These are phyloP conservation scores for Heritiera fomes DNA, from an alignment of 345 rosid species.

Conservation along the genomic window DNA sequence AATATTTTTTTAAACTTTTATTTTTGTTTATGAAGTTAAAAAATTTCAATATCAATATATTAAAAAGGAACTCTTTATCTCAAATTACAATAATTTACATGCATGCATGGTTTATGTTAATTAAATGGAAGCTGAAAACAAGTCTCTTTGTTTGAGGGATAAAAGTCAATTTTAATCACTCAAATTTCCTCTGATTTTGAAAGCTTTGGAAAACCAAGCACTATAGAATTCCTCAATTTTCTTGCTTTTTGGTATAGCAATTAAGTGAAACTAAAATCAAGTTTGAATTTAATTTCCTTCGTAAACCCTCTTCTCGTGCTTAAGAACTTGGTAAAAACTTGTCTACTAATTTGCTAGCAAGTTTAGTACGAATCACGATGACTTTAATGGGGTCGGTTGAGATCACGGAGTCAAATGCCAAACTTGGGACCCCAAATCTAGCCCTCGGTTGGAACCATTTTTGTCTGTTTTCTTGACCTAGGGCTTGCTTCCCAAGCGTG, in stretches of 20 bases:
- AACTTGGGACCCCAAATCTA: constrained; percentile 58
- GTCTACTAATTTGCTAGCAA: constrained; percentile 38
- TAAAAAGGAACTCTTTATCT: no score
- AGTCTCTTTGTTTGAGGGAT: constrained; percentile 24
- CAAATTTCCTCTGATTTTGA: constrained; percentile 36
- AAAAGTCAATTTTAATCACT: constrained; percentile 44
- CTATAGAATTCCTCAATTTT: constrained; percentile 48
- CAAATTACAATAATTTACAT: no score
- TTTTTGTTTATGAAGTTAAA: no score
- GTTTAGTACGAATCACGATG: constrained; percentile 22
- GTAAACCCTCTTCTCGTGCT: constrained; percentile 13
- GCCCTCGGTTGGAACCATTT: constrained; percentile 51
- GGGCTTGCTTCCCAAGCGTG: constrained; percentile 35
- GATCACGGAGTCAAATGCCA: constrained; percentile 50
- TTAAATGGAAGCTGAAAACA: constrained; percentile 7
- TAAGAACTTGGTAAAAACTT: constrained; percentile 25
- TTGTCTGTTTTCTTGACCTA: constrained; percentile 47
- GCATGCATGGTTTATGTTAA: constrained; percentile 4
- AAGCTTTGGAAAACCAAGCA: constrained; percentile 44
- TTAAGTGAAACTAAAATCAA: constrained; percentile 24
- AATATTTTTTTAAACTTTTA: no score
- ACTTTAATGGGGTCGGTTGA: constrained; percentile 30
- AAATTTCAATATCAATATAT: no score
- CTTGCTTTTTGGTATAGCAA: constrained; percentile 35
- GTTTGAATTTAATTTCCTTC: constrained; percentile 17